Percentiles rank a stretch among this genome's conserved stretches.
Conservation (phyloP, 345 rosid genomes). For the Citrus maxima region DNA sequence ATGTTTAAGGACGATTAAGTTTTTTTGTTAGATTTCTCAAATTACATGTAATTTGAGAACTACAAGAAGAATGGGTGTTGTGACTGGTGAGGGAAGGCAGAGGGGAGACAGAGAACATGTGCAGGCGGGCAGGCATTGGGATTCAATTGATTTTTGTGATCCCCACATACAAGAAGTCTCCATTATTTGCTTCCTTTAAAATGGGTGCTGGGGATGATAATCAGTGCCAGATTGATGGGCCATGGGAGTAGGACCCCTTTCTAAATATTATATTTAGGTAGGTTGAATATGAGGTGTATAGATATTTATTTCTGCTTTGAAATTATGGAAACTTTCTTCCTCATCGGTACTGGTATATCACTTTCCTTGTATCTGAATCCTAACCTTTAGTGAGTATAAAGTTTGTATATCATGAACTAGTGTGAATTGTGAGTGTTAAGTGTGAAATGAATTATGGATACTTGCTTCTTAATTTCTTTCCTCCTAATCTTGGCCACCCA, state of each 20-base stretch:
- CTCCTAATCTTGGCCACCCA: background rate
- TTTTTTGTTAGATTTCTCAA: background rate
- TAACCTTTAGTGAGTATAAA: background rate
- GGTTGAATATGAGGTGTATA: background rate
- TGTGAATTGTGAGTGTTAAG: background rate
- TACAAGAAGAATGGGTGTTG: too few species aligned
- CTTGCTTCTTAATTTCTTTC: background rate
- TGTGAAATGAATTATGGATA: background rate
- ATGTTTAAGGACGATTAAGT: background rate
- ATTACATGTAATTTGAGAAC: background rate
- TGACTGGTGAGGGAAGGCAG: background rate
- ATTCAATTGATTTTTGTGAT: background rate
- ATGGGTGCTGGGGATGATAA: too few species aligned
- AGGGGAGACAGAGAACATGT: constrained; percentile 6
- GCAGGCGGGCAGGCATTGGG: constrained; percentile 3
- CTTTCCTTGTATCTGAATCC: background rate
- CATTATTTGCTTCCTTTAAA: constrained; percentile 1
- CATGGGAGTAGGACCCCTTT: too few species aligned
- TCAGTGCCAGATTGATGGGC: too few species aligned
- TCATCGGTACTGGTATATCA: background rate
- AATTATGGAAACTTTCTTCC: background rate
- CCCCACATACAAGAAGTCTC: background rate
- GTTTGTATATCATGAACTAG: background rate
- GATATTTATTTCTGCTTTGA: background rate
- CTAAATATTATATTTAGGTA: background rate